These are phyloP conservation scores for Ganoderma resinaceum DNA, from an alignment of 1,284 basidiomycete genomes.

Conservation along the genomic window DNA sequence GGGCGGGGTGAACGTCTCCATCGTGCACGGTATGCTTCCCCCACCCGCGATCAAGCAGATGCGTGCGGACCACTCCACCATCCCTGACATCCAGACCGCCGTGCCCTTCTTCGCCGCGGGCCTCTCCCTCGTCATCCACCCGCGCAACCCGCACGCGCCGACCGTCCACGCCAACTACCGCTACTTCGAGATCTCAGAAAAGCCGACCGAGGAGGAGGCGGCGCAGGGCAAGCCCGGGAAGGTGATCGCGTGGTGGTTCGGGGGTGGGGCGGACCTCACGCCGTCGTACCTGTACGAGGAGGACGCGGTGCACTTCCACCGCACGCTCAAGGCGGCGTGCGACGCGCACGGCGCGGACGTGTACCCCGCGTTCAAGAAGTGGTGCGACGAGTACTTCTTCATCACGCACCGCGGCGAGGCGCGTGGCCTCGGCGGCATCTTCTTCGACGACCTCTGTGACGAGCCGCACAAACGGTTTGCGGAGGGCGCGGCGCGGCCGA, in stretches of 20 bases:
- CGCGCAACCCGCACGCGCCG: slow-evolving; percentile 89
- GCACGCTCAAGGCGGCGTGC: slow-evolving; percentile 79
- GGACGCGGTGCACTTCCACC: slow-evolving; percentile 91
- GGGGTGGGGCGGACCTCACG: slow-evolving; percentile 96
- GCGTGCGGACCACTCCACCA: slow-evolving; percentile 88
- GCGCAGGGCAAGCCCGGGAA: slow-evolving; percentile 45
- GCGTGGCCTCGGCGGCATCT: slow-evolving; percentile 94
- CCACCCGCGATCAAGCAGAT: slow-evolving; percentile 93
- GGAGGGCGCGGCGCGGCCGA: slow-evolving; percentile 55
- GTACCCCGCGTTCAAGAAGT: slow-evolving; percentile 88
- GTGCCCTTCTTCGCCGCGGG: slow-evolving; percentile 96
- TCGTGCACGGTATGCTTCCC: slow-evolving; percentile 90
- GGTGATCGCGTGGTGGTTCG: slow-evolving; percentile 97
- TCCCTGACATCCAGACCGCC: slow-evolving; percentile 68
- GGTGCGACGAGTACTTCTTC: slow-evolving; percentile 98
- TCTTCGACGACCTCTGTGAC: slow-evolving; percentile 90
- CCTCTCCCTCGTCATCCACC: slow-evolving; percentile 92
- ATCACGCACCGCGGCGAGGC: slow-evolving; percentile 92
- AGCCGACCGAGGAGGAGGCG: slow-evolving; percentile 42
- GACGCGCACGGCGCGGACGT: slow-evolving; percentile 75
- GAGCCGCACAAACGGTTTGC: slow-evolving; percentile 64
- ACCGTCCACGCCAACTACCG: slow-evolving; percentile 98
- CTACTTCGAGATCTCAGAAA: slow-evolving; percentile 91
- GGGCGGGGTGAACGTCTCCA: slow-evolving; percentile 94
- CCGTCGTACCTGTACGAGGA: slow-evolving; percentile 92